Base-by-base conservation (phyloP, 495 filamentous ascomycete species). In the Xylaria cubensis region DNA sequence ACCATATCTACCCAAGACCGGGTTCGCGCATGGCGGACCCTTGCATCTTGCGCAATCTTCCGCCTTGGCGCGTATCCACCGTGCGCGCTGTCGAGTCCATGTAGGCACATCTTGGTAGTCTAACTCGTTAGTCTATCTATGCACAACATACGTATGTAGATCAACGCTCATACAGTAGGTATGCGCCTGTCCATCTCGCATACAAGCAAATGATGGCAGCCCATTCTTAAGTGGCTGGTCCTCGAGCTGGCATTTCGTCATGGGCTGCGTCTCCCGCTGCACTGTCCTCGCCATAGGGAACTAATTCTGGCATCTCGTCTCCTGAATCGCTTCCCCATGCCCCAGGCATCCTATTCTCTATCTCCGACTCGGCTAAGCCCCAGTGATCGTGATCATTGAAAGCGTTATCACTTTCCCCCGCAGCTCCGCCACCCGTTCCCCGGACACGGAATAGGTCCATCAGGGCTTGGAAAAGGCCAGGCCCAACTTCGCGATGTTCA, bases 241-340 rank as follows among this genome's bases (percentile, higher is more conserved):
- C 61, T 44, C 36, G 42, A 32, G 55, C 69, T n/a, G 74, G 71
- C 63, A 55, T 69, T 9, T 77, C 77, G 36, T 76, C 70, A 56
- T 77, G 72, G 2, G 39, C 6, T 9, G 73, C 44, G 10, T 64
- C 66, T 55, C 56, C 65, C 2, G n/a, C 59, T 29, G 36, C 53
- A 44, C 44, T 26, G 21, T 42, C 61, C 29, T 32, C 66, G 17
- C 41, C 51, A 44, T 29, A n/a, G 13, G 64, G 34, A 29, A 24
- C 5, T 41, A 61, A n/a, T 34, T 32, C 50, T 7, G 63, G 21
- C 53, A 61, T 21, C 51, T 59, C 55, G 8, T 64, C 64, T 15
- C 64, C 72, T 26, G 67, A 68, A 51, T 69, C 71, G 34, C 44
- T 64, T 42, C 17, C 71, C 71, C 71, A 73, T 44, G 64, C 64